phyloP scores from a whole-genome alignment of 208 protist species.

The Leishmania braziliensis region DNA sequence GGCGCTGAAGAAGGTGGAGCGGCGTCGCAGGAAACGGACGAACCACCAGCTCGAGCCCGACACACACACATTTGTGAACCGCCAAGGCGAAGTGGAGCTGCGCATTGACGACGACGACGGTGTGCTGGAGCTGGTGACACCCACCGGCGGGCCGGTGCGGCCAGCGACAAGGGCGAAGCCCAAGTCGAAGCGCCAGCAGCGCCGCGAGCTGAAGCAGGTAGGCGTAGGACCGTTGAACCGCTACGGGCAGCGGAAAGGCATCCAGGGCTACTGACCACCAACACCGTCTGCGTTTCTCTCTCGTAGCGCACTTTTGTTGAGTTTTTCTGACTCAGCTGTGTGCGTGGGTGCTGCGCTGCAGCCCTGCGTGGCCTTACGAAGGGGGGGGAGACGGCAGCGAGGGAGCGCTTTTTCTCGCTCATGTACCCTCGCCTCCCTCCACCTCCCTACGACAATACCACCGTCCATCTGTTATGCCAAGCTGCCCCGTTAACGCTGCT shows the following conservation, averaged over 20 bases:
- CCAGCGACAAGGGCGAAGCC: slow-evolving; percentile 45
- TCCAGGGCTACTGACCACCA: too few relatives aligned
- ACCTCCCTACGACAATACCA: background rate
- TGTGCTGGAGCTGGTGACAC: slow-evolving; percentile 66
- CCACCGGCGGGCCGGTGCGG: slow-evolving; percentile 23
- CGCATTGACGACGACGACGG: slow-evolving; percentile 89
- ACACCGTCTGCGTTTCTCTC: too few relatives aligned
- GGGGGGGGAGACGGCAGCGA: background rate
- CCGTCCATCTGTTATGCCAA: background rate
- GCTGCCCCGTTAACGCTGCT: background rate
- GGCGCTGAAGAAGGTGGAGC: slow-evolving; percentile 32
- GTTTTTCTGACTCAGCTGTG: too few relatives aligned
- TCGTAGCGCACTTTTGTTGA: too few relatives aligned
- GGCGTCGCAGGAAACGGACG: slow-evolving; percentile 49
- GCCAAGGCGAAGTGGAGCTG: slow-evolving; percentile 83
- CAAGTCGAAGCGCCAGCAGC: slow-evolving; percentile 67
- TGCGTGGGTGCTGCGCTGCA: too few relatives aligned
- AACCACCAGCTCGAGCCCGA: slow-evolving; percentile 86
- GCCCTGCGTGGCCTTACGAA: too few relatives aligned
- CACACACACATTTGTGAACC: slow-evolving; percentile 75
- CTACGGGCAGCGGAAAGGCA: slow-evolving; percentile 51
- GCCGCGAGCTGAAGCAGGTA: slow-evolving; percentile 65
- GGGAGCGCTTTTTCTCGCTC: background rate
- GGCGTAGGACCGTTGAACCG: slow-evolving; percentile 60
- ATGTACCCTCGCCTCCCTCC: background rate